Percentiles rank a stretch among this genome's conserved stretches.
phyloP scores from a whole-genome alignment of 2,329 filamentous ascomycete species.

The Thielaviopsis euricoi region DNA sequence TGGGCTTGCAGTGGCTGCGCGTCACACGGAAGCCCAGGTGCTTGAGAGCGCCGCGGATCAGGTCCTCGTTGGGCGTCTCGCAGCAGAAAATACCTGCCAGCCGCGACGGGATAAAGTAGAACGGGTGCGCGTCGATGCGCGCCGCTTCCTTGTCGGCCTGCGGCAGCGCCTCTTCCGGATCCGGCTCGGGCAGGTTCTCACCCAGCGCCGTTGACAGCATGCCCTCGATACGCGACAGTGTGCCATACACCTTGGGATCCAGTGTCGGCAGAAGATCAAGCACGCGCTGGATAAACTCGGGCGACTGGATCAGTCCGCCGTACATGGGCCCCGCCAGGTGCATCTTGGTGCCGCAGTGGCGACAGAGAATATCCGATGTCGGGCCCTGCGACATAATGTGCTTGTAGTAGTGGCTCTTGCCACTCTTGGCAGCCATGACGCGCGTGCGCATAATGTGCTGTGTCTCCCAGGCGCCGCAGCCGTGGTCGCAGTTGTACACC shows the following conservation, averaged over 20 bases:
- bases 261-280: conserved; percentile 53
- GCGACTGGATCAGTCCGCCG: conserved; percentile 72
- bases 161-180: conserved; percentile 18
- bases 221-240: conserved; percentile 65
- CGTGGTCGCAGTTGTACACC: conserved; percentile 76
- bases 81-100: conserved; percentile 66
- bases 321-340: conserved; percentile 93
- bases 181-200: conserved; percentile 35
- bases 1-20: conserved; percentile 75
- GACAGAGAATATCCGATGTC: conserved; percentile 47
- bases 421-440: conserved; percentile 51
- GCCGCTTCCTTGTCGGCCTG: conserved; percentile 37
- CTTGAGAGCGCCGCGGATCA: conserved; percentile 64
- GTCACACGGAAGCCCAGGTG: conserved; percentile 69
- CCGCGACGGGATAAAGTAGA: conserved; percentile 67
- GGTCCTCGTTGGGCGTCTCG: conserved; percentile 60
- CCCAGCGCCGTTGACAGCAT: conserved; percentile 84
- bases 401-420: conserved; percentile 56
- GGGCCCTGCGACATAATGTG: conserved; percentile 60
- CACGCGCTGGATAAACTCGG: conserved; percentile 64
- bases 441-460: conserved; percentile 62
- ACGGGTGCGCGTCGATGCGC: conserved; percentile 56
- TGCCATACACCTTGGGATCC: conserved; percentile 58
- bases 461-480: conserved; percentile 82
- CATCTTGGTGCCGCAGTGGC: conserved; percentile 72